These are phyloP conservation scores for Diplodia sapinea DNA, from an alignment of 2,329 filamentous ascomycete species.

Conservation along the genomic window DNA sequence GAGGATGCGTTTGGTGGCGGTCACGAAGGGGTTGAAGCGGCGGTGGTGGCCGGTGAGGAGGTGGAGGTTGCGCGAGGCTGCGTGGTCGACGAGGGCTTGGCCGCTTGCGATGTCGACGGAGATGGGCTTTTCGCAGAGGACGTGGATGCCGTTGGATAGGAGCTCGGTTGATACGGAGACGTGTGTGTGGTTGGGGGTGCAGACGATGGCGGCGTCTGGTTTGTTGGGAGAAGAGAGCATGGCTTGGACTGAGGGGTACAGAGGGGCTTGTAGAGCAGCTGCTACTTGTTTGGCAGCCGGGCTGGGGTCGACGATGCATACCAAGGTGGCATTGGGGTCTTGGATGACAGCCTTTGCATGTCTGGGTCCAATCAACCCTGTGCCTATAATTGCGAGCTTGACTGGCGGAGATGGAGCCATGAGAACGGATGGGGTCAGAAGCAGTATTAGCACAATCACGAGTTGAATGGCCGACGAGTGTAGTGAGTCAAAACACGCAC, in stretches of 20 bases:
- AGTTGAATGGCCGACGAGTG: too few species aligned
- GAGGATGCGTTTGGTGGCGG: conserved; percentile 56
- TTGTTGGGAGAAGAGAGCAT: conserved; percentile 50
- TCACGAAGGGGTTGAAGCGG: conserved; percentile 64
- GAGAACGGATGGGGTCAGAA: not conserved
- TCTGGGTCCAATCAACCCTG: conserved; percentile 58
- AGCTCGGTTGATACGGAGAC: conserved; percentile 58
- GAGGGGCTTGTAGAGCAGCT: conserved; percentile 45
- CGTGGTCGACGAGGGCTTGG: conserved; percentile 39
- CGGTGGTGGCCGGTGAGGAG: conserved; percentile 64
- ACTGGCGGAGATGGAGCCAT: conserved; percentile 35
- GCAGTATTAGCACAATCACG: too few species aligned
- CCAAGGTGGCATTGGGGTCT: conserved; percentile 48
- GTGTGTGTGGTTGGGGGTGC: conserved; percentile 66
- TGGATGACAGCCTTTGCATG: conserved; percentile 54
- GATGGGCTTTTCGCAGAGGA: conserved; percentile 65
- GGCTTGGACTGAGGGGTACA: conserved; percentile 50
- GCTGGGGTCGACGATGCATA: conserved; percentile 56
- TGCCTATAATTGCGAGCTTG: conserved; percentile 56
- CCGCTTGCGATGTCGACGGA: conserved; percentile 51
- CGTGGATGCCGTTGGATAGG: conserved; percentile 55
- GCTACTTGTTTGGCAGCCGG: conserved; percentile 48
- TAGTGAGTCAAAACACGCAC: not conserved
- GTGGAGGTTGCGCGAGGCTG: conserved; percentile 42
- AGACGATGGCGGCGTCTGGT: conserved; percentile 63